These are phyloP conservation scores for Podospora anserina DNA, from an alignment of 495 filamentous ascomycete genomes.

Conservation along the genomic window DNA sequence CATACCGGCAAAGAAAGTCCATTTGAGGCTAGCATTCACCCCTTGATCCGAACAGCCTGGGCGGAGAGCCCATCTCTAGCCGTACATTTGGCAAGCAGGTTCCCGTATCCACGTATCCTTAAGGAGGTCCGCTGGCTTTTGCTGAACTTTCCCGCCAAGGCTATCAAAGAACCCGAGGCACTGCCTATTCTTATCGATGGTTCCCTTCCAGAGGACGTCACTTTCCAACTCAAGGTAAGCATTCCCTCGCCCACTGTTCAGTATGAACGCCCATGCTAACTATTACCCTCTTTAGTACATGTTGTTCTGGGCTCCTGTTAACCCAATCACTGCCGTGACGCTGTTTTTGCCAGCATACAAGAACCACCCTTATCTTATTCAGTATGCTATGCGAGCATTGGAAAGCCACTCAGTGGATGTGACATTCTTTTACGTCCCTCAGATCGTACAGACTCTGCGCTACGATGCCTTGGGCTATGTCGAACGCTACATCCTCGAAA, in stretches of 20 bases:
- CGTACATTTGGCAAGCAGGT: constrained; percentile 74
- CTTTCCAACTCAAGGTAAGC: constrained; percentile 76
- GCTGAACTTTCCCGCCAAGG: constrained; percentile 77
- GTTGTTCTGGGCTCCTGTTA: constrained; percentile 90
- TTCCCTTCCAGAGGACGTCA: constrained; percentile 71
- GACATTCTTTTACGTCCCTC: constrained; percentile 97
- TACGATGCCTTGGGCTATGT: constrained; percentile 94
- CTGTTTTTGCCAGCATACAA: constrained; percentile 90
- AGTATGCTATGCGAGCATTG: constrained; percentile 94
- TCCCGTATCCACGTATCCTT: constrained; percentile 67
- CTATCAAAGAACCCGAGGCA: constrained; percentile 71
- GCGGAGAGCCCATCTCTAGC: constrained; percentile 74
- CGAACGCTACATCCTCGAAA: constrained; percentile 93
- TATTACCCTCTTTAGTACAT: constrained; percentile 59
- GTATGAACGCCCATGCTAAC: constrained; percentile 35
- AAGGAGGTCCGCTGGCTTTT: constrained; percentile 75
- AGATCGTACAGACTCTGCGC: constrained; percentile 94
- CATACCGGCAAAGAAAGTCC: constrained; percentile 39
- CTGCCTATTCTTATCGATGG: constrained; percentile 77
- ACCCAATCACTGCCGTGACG: constrained; percentile 86
- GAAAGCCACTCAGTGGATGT: constrained; percentile 92
- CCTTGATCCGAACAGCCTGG: constrained; percentile 80
- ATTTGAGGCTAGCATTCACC: constrained; percentile 54
- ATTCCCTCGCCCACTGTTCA: neutral
- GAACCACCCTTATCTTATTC: constrained; percentile 91